These are phyloP conservation scores for Cenococcum geophilum DNA, from an alignment of 495 filamentous ascomycete genomes.

Conservation along the genomic window DNA sequence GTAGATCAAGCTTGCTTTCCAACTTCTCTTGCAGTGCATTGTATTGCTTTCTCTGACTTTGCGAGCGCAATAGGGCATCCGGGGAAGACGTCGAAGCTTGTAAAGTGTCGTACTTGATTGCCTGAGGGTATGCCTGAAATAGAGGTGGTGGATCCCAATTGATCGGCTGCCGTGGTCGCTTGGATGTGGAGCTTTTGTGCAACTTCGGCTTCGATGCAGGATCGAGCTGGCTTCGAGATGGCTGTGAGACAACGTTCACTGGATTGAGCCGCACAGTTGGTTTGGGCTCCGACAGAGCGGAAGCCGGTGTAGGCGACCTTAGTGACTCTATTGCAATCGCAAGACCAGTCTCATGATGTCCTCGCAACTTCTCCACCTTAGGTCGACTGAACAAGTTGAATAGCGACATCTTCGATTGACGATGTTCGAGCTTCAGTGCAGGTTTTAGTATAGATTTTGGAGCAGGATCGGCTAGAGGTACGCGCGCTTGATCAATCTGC, in stretches of 20 bases:
- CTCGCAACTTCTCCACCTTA: constrained; percentile 40
- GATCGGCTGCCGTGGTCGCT: constrained; percentile 6
- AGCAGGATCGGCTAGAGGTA: constrained; percentile 3
- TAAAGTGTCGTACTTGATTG: constrained; percentile 54
- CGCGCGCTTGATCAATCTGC: constrained; percentile 11
- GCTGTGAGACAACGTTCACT: background rate
- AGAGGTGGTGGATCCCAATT: constrained; percentile 74
- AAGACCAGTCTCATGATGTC: constrained; percentile 36
- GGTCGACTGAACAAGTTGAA: constrained; percentile 41
- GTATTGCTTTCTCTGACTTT: constrained; percentile 44
- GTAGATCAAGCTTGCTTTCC: constrained; percentile 32
- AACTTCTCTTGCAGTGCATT: constrained; percentile 43
- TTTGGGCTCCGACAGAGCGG: constrained; percentile 15
- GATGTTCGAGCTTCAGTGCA: constrained; percentile 24
- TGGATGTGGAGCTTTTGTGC: constrained; percentile 11
- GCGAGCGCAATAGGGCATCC: constrained; percentile 58
- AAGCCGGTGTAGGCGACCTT: constrained; percentile 11
- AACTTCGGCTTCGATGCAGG: constrained; percentile 18
- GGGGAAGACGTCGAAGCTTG: constrained; percentile 47
- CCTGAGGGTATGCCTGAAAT: constrained; percentile 87
- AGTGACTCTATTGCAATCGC: constrained; percentile 26
- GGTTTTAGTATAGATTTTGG: constrained; percentile 4
- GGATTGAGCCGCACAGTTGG: constrained; percentile 22
- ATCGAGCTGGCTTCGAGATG: constrained; percentile 8
- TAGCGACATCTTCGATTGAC: constrained; percentile 39